Evolutionary conservation across 768 basidiomycete genomes (phyloP), one percentile per base, ranked within the genome.

Genomic region (Leccinum barrowsii): DNA sequence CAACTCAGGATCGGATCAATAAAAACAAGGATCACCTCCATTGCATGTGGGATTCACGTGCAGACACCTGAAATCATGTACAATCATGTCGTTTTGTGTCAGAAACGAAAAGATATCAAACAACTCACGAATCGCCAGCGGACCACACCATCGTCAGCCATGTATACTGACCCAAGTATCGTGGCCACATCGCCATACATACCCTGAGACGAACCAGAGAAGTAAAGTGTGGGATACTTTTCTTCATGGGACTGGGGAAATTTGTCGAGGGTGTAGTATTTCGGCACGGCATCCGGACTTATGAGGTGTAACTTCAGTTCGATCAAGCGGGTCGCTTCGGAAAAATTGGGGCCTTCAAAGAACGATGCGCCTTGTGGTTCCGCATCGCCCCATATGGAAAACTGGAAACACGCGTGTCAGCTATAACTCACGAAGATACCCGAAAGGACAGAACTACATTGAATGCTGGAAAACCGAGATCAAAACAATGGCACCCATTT

Each of bases 311-410:
- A 73, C 51, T 80, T 77, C 56, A 87, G 70, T 57, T 84, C 81
- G 48, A 90, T 79, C 42, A 88, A 76, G 15, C 85, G 81, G 7
- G 83, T 83, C 4, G 85, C 86, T 66, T 90, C 89, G 40, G 80
- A 77, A 65, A 89, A 86, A 4, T 76, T 73, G 19, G 73, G 69
- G 55, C 83, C 68, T 21, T 77, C 79, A 67, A 89, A 87, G 64
- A 82, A 80, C 7, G 75, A 68, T 17, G 55, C 56, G 42, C 65
- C 62, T 46, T 63, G 68, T 1, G 63, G 64, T 1, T 22, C 50
- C 13, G 21, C 10, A 70, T 71, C 61, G 68, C 72, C 52, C 62
- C 67, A 71, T 44, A 42, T 28, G 7, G 51, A 55, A 55, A 54
- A 46, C 60, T 71, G 44, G 15, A 57, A 59, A 54, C 13, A 5